Evolutionary conservation across 1,284 basidiomycete species (phyloP), one percentile per base, ranked within the genome.

Genomic region (Melampsora medusae): DNA sequence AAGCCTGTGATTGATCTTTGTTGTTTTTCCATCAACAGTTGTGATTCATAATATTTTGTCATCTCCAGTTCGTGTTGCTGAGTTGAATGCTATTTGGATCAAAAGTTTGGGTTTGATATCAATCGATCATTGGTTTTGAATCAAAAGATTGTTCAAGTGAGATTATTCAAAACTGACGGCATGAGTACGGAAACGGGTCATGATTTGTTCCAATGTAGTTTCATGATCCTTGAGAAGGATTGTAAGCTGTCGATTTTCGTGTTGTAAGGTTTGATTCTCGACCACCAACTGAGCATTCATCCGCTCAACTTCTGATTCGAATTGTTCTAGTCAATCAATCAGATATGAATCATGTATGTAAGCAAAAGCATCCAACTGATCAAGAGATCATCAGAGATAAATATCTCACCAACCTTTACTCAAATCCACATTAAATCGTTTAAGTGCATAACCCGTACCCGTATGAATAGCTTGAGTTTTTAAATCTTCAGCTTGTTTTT

Each of bases 221-320:
- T 99, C 96, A 82, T 97, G 96, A 84, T 99, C 97, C 80, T 94
- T 94, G 76, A 99, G 85, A 33, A 99, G 86, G 33, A 88, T 82
- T 77, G 90, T 91, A 38, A 98, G 87, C 82, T 97, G 93, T 83
- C 92, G 93, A 85, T 98, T 97, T 84, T 99, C 96, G 79, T 97
- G 90, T 67, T 92, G 86, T 0, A 99, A 85, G 0, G 89, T 87
- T 81, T 97, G 94, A 82, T 98, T 98, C 84, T 99, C 97, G 77
- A 95, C 90, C 69, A 97, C 89, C 50, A 94, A 89, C 78, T 92
- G 90, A 0, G 93, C 92, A 81, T 94, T 95, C 81, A 89, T 87
- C 35, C 91, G 88, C 84, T 99, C 96, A 4, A 98, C 85, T 82
- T 97, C 94, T 2, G 92, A 92, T 80, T 95, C 90, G 83, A 98